Evolutionary conservation across 768 basidiomycete species (phyloP), one percentile per base, ranked within the genome.

Genomic region (Hydnomerulius pinastri): DNA sequence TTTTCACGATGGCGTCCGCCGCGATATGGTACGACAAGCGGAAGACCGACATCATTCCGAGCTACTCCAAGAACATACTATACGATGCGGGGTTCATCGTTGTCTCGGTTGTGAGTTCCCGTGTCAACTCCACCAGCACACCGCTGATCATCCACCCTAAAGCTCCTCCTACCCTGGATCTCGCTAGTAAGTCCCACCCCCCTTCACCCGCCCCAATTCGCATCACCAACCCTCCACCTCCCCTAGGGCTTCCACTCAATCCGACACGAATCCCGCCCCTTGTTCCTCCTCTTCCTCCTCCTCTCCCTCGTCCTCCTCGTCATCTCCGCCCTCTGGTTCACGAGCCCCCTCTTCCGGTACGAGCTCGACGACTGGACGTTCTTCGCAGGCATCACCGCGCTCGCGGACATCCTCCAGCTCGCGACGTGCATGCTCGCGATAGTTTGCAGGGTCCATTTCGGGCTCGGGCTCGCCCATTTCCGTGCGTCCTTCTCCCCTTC

Each of bases 391-490:
- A 65, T 81, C 27, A 71, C 75, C 9, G 60, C 62, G 8, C 33
- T 74, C 4, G 62, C 78, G 0, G 77, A 75, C 52, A 42, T 73
- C 21, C 61, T 81, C 13, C 62, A 75, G 27, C 58, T 79, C 7
- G 53, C 65, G 6, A 76, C 77, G 4, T 66, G 71, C n/a, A 50
- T 68, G 25, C 53, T 82, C 9, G 79, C 74, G 6, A 38, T 81
- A 37, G 39, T 77, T n/a, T 82, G 80, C 61, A 71, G 79, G 44
- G 49, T 75, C 24, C 75, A 81, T 55, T 84, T 82, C 57, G 81
- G 77, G 9, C 77, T 74, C 57, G 82, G 81, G 2, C 70, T 82
- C 9, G 72, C 73, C 4, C 77, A 81, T 25, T 82, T 75, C 54
- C 64, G 81, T 82, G 61, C 67, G 77, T 59, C 8, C 23, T 27